These are phyloP conservation scores for Cornus suecica DNA, from an alignment of 148 eudicot species.

Conservation along the genomic window DNA sequence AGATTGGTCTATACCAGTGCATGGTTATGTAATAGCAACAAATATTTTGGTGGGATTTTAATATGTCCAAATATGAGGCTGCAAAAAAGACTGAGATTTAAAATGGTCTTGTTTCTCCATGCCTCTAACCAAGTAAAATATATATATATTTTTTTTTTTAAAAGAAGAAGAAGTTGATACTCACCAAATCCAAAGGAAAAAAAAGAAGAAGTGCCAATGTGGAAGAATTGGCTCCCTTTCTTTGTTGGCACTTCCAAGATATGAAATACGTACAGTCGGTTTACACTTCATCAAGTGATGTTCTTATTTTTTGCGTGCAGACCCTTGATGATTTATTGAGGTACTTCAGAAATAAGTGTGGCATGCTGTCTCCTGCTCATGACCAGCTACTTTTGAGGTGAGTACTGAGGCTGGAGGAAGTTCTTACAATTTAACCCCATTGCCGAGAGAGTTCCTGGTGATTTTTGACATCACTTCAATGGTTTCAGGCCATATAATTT, in stretches of 20 bases:
- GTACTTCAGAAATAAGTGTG: conserved; percentile 47
- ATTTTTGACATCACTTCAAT: background rate
- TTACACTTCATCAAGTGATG: background rate
- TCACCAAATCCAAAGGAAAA: too few species aligned
- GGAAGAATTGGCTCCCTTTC: too few species aligned
- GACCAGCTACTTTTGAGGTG: conserved; percentile 80
- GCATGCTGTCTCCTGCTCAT: conserved; percentile 48
- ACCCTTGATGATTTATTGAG: conserved; percentile 60
- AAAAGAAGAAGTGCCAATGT: too few species aligned
- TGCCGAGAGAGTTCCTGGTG: background rate
- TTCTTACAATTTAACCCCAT: background rate
- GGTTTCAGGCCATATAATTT: background rate
- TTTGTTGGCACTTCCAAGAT: background rate
- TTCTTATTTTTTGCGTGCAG: conserved; percentile 35
- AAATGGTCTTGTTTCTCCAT: too few species aligned
- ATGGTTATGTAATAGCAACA: too few species aligned
- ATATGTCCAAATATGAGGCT: too few species aligned
- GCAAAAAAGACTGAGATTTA: too few species aligned
- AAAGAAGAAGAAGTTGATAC: too few species aligned
- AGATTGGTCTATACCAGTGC: too few species aligned
- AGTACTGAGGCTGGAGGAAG: conserved; percentile 25
- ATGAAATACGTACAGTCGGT: background rate
- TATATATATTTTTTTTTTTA: too few species aligned
- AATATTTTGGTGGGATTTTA: too few species aligned
- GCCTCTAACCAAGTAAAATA: too few species aligned